A percentile compares a stretch with the other conserved stretches of the same genome.
phyloP scores from a whole-genome alignment of 805 yeast species.

The Ogataea parapolymorpha region DNA sequence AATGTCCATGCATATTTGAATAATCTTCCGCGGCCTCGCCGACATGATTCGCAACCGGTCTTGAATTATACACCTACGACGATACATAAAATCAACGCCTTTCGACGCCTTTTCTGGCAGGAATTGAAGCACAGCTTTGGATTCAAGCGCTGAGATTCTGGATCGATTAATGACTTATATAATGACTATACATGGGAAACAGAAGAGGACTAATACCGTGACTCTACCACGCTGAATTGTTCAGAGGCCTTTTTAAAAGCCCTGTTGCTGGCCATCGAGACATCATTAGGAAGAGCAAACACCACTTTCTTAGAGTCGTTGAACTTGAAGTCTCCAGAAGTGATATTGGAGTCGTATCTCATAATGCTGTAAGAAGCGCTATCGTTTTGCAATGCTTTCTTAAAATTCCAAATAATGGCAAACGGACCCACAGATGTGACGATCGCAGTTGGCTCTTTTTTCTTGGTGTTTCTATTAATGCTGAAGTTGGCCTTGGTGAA shows the following conservation, averaged over 20 bases:
- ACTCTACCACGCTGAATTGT: slow-evolving; percentile 30
- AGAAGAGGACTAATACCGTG: slow-evolving; percentile 18
- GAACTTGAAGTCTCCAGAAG: slow-evolving; percentile 76
- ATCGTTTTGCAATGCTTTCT: slow-evolving; percentile 52
- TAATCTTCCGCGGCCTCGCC: slow-evolving; percentile 48
- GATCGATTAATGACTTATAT: not conserved
- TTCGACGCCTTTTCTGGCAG: slow-evolving; percentile 52
- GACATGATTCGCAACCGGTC: slow-evolving; percentile 11
- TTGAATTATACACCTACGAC: slow-evolving; percentile 43
- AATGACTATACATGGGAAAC: slow-evolving; percentile 1
- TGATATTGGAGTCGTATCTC: slow-evolving; percentile 55
- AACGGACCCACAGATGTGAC: slow-evolving; percentile 80
- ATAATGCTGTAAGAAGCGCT: slow-evolving; percentile 59
- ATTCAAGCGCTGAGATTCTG: slow-evolving; percentile 30
- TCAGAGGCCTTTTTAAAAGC: slow-evolving; percentile 52
- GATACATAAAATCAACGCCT: slow-evolving; percentile 59
- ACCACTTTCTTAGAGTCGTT: slow-evolving; percentile 70
- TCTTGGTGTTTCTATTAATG: slow-evolving; percentile 54
- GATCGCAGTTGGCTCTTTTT: slow-evolving; percentile 55
- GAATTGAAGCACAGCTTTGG: slow-evolving; percentile 58
- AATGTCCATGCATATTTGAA: slow-evolving; percentile 62
- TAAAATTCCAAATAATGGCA: slow-evolving; percentile 76
- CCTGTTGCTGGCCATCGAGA: slow-evolving; percentile 61
- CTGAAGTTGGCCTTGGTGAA: slow-evolving; percentile 80
- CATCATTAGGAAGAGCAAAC: slow-evolving; percentile 73